Percentiles rank a stretch among this genome's conserved stretches.
phyloP scores from a whole-genome alignment of 148 eudicot species.

The Chenopodium album region DNA sequence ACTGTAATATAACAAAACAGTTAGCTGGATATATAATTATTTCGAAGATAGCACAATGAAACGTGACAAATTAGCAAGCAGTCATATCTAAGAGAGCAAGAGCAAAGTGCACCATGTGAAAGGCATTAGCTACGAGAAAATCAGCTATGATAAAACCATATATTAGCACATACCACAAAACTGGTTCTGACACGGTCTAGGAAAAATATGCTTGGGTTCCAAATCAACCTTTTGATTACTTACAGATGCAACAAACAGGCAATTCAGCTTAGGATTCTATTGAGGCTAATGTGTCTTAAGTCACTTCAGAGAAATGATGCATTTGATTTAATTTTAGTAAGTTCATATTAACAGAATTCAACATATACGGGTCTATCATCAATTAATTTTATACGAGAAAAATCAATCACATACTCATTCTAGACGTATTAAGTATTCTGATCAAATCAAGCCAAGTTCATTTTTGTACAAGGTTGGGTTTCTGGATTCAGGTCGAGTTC shows the following conservation, averaged over 20 bases:
- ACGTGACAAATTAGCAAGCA: background rate
- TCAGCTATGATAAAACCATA: background rate
- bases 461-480: background rate
- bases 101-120: background rate
- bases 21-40: background rate
- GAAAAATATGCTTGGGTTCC: background rate
- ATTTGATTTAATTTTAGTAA: background rate
- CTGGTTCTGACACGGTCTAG: background rate
- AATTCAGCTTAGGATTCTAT: background rate
- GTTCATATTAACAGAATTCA: background rate
- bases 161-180: background rate
- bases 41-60: too few relatives aligned
- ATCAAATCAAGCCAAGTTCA: background rate
- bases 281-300: background rate
- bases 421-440: background rate
- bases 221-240: background rate
- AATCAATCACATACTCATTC: background rate
- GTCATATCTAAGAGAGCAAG: background rate
- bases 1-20: slow-evolving; percentile 40
- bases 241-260: background rate
- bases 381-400: background rate
- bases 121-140: background rate
- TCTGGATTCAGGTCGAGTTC: background rate
- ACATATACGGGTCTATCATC: background rate
- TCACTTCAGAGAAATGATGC: background rate